Evolutionary conservation across 2,329 filamentous ascomycete species (phyloP).

Genomic region (Xenoacremonium recifei): DNA sequence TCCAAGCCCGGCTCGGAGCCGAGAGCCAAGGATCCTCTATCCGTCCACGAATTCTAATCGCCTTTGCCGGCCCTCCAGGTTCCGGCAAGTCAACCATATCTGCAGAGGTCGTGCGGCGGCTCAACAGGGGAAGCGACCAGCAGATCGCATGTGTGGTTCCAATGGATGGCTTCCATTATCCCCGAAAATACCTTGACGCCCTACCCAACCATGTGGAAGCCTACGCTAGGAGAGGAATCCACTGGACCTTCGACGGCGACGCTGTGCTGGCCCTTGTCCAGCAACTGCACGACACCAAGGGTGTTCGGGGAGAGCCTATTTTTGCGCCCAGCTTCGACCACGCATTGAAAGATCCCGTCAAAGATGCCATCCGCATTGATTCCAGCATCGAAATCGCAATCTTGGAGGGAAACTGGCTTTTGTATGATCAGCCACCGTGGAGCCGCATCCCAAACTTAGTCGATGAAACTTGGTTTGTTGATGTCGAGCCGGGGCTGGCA

Average conservation of each 20-base stretch:
- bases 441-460: conserved; percentile 30
- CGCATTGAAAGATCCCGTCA: conserved; percentile 69
- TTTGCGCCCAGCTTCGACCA: conserved; percentile 73
- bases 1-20: too few relatives aligned
- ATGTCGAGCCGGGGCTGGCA: conserved; percentile 35
- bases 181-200: conserved; percentile 21
- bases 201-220: conserved; percentile 31
- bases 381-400: conserved; percentile 60
- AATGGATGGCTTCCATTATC: conserved; percentile 29
- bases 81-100: conserved; percentile 22
- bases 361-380: conserved; percentile 60
- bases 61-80: conserved; percentile 18
- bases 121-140: too few relatives aligned
- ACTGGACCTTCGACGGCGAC: conserved; percentile 32
- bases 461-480: conserved; percentile 41
- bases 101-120: conserved; percentile 11
- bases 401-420: conserved; percentile 66
- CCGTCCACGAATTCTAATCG: conserved; percentile 19
- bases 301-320: conserved; percentile 19
- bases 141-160: too few relatives aligned
- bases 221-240: conserved; percentile 29
- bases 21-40: too few relatives aligned
- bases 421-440: conserved; percentile 32
- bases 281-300: conserved; percentile 10
- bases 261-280: conserved; percentile 19